Base-by-base conservation (phyloP, 2,329 filamentous ascomycete genomes). In the Lasiodiplodia sp. region DNA sequence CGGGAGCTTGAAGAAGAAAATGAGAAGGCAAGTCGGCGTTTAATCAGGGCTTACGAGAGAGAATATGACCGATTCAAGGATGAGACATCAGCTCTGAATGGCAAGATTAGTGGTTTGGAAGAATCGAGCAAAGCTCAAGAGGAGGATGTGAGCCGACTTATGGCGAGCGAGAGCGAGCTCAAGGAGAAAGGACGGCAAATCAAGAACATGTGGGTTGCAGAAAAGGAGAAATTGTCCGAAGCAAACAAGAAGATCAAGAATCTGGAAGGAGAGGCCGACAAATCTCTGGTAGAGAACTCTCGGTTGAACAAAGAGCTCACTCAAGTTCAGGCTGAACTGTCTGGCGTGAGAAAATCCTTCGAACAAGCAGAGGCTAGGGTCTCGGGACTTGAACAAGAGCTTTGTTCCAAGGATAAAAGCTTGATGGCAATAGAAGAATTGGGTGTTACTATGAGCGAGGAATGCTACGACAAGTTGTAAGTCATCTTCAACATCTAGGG, bases 181-280 rank as follows among this genome's bases (percentile, higher is more conserved):
- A 58, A 58, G 56, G 56, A 58, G 23, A 58, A 58, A 58, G 56
- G 56, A n/a, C 56, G 56, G 14, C 34, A 58, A 58, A 21, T 58
- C 18, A 58, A 58, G 56, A 25, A 28, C 11, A 58, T 37, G 18
- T 58, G 34, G 56, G 34, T 38, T 16, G 28, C 34, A 11, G 34
- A 58, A 31, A 58, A 58, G 56, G 56, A 58, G 25, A 58, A 58
- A 16, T 40, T 58, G 11, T 38, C 56, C 56, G 34, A 58, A 16
- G 34, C 18, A 23, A 37, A 11, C 16, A 58, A 58, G 37, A 58
- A 31, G 18, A 25, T 58, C 18, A 7, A 58, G 16, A 38, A 10
- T 14, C 25, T 58, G 14, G 56, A 58, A 28, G 56, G 23, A 10
- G 56, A 58, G 56, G 31, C 34, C 10, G 21, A 58, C 1, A 58